phyloP scores from a whole-genome alignment of 2,329 filamentous ascomycete species.

The Cladophialophora exuberans region DNA sequence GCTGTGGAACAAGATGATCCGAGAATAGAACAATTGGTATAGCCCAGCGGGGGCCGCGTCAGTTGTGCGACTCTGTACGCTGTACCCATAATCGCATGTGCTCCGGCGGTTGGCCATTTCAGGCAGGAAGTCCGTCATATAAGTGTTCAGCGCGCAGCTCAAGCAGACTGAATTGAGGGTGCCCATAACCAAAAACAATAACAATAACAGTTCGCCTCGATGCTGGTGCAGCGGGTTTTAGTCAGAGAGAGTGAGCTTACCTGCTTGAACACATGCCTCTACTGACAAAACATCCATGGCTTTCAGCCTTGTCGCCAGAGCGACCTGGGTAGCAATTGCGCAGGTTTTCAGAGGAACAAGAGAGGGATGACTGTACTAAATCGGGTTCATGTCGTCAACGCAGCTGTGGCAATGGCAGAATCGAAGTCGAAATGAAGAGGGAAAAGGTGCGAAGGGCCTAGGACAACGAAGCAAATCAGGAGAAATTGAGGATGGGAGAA shows the following conservation, averaged over 20 bases:
- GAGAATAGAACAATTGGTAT: background rate
- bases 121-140: conserved; percentile 9
- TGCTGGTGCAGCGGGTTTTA: background rate
- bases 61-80: background rate
- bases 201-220: background rate
- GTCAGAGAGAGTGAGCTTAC: conserved; percentile 8
- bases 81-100: background rate
- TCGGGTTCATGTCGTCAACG: background rate
- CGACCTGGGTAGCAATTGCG: background rate
- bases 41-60: background rate
- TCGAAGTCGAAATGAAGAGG: background rate
- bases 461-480: background rate
- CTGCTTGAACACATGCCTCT: conserved; percentile 28
- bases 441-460: background rate
- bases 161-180: no score
- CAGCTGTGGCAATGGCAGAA: background rate
- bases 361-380: background rate
- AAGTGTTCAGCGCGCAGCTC: no score
- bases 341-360: background rate
- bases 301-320: background rate
- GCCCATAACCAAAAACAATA: background rate
- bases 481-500: conserved; percentile 11
- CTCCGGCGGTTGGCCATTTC: conserved; percentile 3
- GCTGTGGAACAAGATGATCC: conserved; percentile 1
- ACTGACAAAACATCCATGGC: conserved; percentile 29